Base-by-base conservation (phyloP, 2,329 filamentous ascomycete genomes). In the Trichoderma oligosporum region DNA sequence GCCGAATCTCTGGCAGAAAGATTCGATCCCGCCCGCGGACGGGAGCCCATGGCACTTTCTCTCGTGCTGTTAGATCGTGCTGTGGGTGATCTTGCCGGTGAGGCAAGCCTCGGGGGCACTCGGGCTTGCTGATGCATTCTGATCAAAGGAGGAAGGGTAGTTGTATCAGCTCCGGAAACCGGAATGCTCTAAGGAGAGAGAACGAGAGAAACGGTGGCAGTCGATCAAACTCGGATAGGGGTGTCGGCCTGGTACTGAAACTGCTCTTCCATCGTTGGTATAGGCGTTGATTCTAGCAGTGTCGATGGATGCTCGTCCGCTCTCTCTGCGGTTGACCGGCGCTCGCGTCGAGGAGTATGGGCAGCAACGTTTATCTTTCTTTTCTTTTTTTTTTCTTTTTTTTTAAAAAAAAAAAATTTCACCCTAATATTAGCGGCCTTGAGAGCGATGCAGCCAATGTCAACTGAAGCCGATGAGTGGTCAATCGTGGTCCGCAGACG, bases 111-210 rank as follows among this genome's bases (percentile, higher is more conserved):
- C 63, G 88, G 87, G 63, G 87, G 82, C 61, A 85, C 82, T 66
- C 92, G 86, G 66, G 89, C 86, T 75, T 92, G 89, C 76, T 96
- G 92, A 82, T 97, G 91, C 92, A 97, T 97, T 45, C 31, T 38
- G 31, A 14, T 38, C 52, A 55, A 38, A 7, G 22, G 29, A 4
- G 20, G 12, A 5, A 38, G 16, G 39, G 12, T 29, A 36, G 11
- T 38, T 55, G 33, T 46, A 38, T 55, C 52, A 41, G 52, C 52
- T 55, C 55, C 51, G 36, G 27, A 52, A 51, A 25, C 33, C 25
- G 42, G 20, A 14, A 27, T 16, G 38, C 45, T 45, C 41, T 18
- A 8, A 35, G 47, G 27, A 20, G 35, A 20, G 46, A 44, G 16
- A 22, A 29, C 25, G 41, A 42, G 49, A 48, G 51, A 38, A 56